Evolutionary conservation across 2,329 filamentous ascomycete genomes (phyloP), one percentile per base, ranked within the genome.

Genomic region (Diplodia intermedia): DNA sequence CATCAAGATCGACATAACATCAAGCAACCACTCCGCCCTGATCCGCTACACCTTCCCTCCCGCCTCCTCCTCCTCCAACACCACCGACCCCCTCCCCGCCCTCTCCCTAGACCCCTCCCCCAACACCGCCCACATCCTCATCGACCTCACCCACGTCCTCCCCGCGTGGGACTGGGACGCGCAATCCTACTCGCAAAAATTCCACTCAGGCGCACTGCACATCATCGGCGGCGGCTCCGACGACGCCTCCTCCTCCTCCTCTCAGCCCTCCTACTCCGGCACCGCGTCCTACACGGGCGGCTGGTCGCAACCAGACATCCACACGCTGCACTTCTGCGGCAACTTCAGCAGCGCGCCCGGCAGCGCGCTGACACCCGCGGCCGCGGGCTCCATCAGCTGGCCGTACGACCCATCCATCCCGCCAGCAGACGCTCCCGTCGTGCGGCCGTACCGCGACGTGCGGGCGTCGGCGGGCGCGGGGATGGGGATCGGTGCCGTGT

Each of bases 121-220:
- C n/a, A 69, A 78, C 2, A 78, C 79, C 5, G 79, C 77, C 14
- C 80, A 83, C 36, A 71, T 85, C 6, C 71, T 85, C 2, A 79
- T 84, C 0, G 83, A 85, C 68, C 73, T 83, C 12, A 82, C 84
- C 54, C 86, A 86, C 70, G 80, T 83, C 26, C 76, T 84, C 2
- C 83, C 81, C 4, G 52, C 52, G 26, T 56, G 76, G 0, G 79
- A 78, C 9, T 77, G n/a, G 2, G 50, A 54, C 20, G 40, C 63
- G 38, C 63, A 71, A 12, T 53, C 70, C n/a, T 73, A 73, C 53
- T 72, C 71, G 18, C 70, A 72, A 50, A 72, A 66, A 29, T 73
- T 68, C 63, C 49, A 69, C 4, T 67, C 68, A 43, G 72, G 71
- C 20, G 52, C 69, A n/a, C 26, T 73, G 23, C 69, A 72, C 43